Evolutionary conservation across 805 yeast genomes (phyloP).

Genomic region (Candida rishiriensis): DNA sequence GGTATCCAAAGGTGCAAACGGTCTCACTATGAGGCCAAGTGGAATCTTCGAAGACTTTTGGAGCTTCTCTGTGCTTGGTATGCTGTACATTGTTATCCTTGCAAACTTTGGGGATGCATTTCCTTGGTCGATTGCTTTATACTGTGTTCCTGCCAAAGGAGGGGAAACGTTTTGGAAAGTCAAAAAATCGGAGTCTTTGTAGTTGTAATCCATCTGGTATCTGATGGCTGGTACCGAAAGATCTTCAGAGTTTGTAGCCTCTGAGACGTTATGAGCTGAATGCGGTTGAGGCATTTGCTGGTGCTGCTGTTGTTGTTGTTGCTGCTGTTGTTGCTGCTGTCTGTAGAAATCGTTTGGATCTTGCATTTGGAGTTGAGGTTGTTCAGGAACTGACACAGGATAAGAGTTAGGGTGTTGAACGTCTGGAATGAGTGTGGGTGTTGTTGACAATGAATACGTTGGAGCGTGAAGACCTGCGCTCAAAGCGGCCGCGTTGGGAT

Average conservation of each 20-base stretch:
- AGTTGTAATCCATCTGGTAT: constrained; percentile 29
- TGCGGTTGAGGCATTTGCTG: constrained; percentile 1
- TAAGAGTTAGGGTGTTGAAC: background rate
- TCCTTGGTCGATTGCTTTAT: constrained; percentile 73
- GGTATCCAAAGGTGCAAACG: constrained; percentile 62
- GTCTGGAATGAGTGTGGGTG: background rate
- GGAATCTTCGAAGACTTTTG: constrained; percentile 73
- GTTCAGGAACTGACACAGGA: constrained; percentile 1
- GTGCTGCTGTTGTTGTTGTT: constrained; percentile 1
- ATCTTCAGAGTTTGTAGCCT: constrained; percentile 12
- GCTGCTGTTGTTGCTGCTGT: constrained; percentile 2
- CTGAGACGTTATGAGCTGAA: constrained; percentile 6
- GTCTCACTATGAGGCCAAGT: constrained; percentile 73
- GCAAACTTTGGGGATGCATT: constrained; percentile 76
- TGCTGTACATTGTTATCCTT: constrained; percentile 73
- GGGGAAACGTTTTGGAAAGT: constrained; percentile 79
- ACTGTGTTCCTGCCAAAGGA: constrained; percentile 75
- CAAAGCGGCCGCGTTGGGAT: constrained; percentile 31
- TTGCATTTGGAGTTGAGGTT: background rate
- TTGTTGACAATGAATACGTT: constrained; percentile 4
- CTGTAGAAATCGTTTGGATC: background rate
- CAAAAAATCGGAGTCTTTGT: constrained; percentile 44
- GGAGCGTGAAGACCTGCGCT: constrained; percentile 26
- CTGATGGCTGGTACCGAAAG: constrained; percentile 37
- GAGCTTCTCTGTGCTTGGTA: constrained; percentile 71